These are phyloP conservation scores for Penicillium sp. DNA, from an alignment of 2,329 filamentous ascomycete genomes.

Conservation along the genomic window DNA sequence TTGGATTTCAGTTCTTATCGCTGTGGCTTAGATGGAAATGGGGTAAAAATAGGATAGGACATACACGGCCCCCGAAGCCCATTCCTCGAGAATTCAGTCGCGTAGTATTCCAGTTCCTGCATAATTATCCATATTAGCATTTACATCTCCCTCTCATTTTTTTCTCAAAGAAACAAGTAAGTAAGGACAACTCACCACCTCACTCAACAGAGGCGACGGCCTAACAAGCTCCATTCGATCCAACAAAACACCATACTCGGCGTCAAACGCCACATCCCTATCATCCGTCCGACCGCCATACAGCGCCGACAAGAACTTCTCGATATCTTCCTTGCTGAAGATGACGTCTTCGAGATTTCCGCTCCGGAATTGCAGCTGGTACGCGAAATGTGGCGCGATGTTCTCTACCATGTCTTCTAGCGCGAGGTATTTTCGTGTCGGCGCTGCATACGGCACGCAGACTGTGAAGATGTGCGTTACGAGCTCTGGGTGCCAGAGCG, in stretches of 20 bases:
- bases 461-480: constrained; percentile 68
- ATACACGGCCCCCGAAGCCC: constrained; percentile 65
- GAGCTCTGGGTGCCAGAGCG: constrained; percentile 63
- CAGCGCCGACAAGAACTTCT: constrained; percentile 60
- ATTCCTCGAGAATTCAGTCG: constrained; percentile 58
- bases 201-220: constrained; percentile 51
- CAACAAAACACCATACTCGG: constrained; percentile 54
- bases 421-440: constrained; percentile 47
- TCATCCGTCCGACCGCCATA: constrained; percentile 58
- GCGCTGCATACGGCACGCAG: constrained; percentile 64
- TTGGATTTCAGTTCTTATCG: no score
- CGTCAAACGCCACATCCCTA: constrained; percentile 51
- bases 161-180: no score
- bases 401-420: constrained; percentile 51
- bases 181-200: constrained; percentile 42
- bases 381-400: constrained; percentile 61
- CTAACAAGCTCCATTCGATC: constrained; percentile 54
- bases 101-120: constrained; percentile 66
- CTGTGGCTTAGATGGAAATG: no score
- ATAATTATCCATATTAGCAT: background rate
- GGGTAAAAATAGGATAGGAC: no score
- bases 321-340: constrained; percentile 54
- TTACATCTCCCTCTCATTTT: no score
- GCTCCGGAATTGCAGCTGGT: constrained; percentile 72
- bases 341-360: constrained; percentile 55